Evolutionary conservation across 345 rosid genomes (phyloP).

Genomic region (Mercurialis annua): DNA sequence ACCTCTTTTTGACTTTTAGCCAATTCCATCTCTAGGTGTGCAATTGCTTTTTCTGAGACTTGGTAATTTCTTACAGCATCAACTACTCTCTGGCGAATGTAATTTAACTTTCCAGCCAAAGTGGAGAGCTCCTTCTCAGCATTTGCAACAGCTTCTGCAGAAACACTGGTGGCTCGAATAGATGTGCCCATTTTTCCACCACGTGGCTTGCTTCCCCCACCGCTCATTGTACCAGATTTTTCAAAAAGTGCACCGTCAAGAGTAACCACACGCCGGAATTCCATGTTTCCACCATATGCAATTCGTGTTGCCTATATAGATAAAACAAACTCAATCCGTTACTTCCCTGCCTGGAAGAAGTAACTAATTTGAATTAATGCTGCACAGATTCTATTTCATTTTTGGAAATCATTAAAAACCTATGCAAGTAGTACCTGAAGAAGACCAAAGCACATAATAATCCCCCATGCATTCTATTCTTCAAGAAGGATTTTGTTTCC

Average conservation of each 20-base stretch:
- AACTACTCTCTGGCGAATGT: slow-evolving; percentile 51
- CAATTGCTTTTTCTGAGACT: slow-evolving; percentile 59
- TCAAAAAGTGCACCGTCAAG: slow-evolving; percentile 95
- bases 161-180: slow-evolving; percentile 70
- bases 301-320: slow-evolving; percentile 74
- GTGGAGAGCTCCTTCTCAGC: slow-evolving; percentile 73
- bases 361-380: slow-evolving; percentile 7
- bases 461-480: not conserved
- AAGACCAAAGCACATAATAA: not conserved
- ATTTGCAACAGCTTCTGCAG: slow-evolving; percentile 57
- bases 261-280: slow-evolving; percentile 87
- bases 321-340: not conserved
- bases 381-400: not conserved
- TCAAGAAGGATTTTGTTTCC: not conserved
- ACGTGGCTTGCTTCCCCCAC: slow-evolving; percentile 93
- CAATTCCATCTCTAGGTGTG: slow-evolving; percentile 72
- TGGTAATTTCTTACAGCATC: slow-evolving; percentile 66
- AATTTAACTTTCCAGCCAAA: slow-evolving; percentile 50
- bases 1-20: slow-evolving; percentile 93
- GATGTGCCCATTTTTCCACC: slow-evolving; percentile 98
- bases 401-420: not conserved
- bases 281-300: slow-evolving; percentile 78
- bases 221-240: slow-evolving; percentile 98
- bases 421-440: not conserved
- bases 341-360: not conserved